A percentile compares a stretch with the other conserved stretches of the same genome.
phyloP scores from a whole-genome alignment of 169 alveolate genomes.

The Cryptosporidium parvum region DNA sequence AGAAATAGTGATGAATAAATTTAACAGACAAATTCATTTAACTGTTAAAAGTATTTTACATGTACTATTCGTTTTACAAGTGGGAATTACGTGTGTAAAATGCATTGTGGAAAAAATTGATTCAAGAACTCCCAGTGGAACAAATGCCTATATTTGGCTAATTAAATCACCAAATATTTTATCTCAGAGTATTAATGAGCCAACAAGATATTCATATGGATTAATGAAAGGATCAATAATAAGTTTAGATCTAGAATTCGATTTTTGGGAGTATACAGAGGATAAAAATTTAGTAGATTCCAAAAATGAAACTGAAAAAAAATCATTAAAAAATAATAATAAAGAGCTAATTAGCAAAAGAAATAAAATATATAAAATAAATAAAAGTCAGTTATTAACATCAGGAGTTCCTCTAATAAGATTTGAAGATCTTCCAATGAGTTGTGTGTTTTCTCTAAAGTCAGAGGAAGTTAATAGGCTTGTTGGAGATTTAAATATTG shows the following conservation, averaged over 20 bases:
- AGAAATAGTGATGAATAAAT: background rate
- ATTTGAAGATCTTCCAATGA: conserved; percentile 54
- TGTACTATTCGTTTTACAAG: conserved; percentile 4
- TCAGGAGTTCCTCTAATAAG: conserved; percentile 31
- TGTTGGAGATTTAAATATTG: conserved; percentile 41
- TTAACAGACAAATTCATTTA: background rate
- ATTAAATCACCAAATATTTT: conserved; percentile 61
- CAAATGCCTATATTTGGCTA: conserved; percentile 72
- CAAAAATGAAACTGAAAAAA: background rate
- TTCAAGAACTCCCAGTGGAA: conserved; percentile 34
- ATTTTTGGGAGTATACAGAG: conserved; percentile 23
- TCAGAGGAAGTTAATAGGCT: background rate
- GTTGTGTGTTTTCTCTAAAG: conserved; percentile 13
- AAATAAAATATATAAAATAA: background rate
- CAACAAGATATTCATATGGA: conserved; percentile 67
- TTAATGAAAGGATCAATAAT: conserved; percentile 37
- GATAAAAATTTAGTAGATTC: background rate
- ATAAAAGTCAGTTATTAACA: background rate
- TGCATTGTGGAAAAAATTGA: conserved; percentile 67
- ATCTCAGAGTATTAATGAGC: conserved; percentile 64
- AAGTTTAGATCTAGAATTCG: conserved; percentile 47
- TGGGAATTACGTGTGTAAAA: background rate
- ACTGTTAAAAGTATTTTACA: background rate
- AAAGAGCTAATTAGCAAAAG: background rate
- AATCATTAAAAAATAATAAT: background rate